Percentiles rank a stretch among this genome's conserved stretches.
These are phyloP conservation scores for Metarhizium album DNA, from an alignment of 2,329 filamentous ascomycete genomes.

Conservation along the genomic window DNA sequence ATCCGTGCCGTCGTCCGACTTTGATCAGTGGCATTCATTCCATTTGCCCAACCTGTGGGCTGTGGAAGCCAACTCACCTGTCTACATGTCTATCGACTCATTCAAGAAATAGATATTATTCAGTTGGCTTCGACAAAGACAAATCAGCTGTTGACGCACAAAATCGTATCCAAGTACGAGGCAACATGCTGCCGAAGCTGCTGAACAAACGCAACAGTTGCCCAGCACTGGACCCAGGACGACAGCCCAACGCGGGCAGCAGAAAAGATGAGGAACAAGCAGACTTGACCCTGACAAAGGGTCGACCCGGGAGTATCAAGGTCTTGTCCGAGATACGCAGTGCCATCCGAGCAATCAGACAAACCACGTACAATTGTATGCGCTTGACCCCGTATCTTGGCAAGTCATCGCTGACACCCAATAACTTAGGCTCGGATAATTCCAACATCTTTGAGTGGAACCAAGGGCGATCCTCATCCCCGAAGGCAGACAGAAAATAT, in stretches of 20 bases:
- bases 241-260: neutral
- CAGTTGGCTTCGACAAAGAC: neutral
- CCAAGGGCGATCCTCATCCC: constrained; percentile 1
- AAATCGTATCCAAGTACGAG: neutral
- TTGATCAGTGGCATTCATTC: neutral
- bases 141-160: neutral
- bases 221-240: constrained; percentile 11
- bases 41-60: neutral
- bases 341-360: constrained; percentile 22
- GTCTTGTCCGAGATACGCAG: constrained; percentile 25
- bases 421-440: constrained; percentile 13
- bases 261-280: constrained; percentile 5
- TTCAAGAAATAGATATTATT: neutral
- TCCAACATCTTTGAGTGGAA: constrained; percentile 11
- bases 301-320: constrained; percentile 18
- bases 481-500: neutral
- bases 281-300: constrained; percentile 11
- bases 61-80: neutral
- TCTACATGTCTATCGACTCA: neutral
- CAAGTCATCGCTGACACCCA: neutral
- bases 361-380: constrained; percentile 18
- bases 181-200: constrained; percentile 19
- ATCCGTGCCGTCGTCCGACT: neutral
- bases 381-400: neutral
- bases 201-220: constrained; percentile 17